phyloP scores from a whole-genome alignment of 208 protist genomes.

The Tritrichomonas foetus region DNA sequence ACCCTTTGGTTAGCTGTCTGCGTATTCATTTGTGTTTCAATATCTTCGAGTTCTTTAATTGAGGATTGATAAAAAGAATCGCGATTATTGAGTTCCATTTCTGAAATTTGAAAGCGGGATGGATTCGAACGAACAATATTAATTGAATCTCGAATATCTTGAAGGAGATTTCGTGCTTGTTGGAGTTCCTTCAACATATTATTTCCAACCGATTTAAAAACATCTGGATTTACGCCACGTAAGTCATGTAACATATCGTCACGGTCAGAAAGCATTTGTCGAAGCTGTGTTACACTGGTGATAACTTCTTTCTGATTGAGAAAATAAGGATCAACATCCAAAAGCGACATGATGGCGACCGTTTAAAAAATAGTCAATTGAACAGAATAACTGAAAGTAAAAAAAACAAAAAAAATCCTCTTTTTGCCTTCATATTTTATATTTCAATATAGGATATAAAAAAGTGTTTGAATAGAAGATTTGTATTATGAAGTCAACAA shows the following conservation, averaged over 20 bases:
- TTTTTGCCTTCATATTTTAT: no score
- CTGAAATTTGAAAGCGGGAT: not conserved
- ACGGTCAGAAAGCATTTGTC: not conserved
- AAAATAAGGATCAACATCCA: not conserved
- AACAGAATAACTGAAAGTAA: no score
- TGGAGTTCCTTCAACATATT: not conserved
- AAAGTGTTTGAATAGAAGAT: no score
- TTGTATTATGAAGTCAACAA: no score
- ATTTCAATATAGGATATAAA: no score
- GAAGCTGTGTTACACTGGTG: not conserved
- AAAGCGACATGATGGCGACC: no score
- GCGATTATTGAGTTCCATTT: not conserved
- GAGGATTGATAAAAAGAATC: not conserved
- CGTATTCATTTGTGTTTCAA: not conserved
- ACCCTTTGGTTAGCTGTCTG: not conserved
- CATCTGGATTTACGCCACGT: not conserved
- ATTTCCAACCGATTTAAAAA: not conserved
- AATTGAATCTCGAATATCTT: not conserved
- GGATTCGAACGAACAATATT: not conserved
- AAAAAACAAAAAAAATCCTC: no score
- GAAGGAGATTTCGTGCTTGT: not conserved
- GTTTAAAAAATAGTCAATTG: no score
- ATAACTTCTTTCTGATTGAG: not conserved
- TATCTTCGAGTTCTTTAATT: not conserved
- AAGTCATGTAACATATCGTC: not conserved